Evolutionary conservation across 371 early-diverging fungal genomes (phyloP), one percentile per base, ranked within the genome.

Genomic region (Sporodiniella umbellata): DNA sequence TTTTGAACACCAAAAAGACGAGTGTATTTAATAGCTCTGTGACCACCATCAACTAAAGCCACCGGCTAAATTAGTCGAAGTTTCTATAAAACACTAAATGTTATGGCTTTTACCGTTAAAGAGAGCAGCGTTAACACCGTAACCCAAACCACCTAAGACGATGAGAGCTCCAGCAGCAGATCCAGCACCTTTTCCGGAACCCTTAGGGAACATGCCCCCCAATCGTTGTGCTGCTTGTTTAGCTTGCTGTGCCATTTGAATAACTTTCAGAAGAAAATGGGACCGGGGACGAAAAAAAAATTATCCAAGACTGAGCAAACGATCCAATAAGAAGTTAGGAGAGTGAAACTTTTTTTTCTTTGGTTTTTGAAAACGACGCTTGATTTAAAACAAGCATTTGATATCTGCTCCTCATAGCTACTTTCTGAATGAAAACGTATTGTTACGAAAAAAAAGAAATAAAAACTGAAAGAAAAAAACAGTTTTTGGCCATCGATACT

Each of bases 11-110:
- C 99, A 68, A 89, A 86, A 26, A 94, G 60, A 65, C 99, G 89
- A 54, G 96, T 95, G 68, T 96, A 99, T 58, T 95, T 92, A 54
- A 99, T 94, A 39, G 96, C 99, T 60, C 98, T 86, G 68, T 98
- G 92, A 70, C 99, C 99, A 69, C 97, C 98, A 64, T 94, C 89
- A 55, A 98, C 96, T 93, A 65, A 56, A n/a, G 10, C 5, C 15
- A n/a, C n/a, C n/a, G n/a, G n/a, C n/a, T n/a, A 25, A 1, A 39
- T 35, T 31, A 19, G 33, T 45, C 5, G 7, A 39, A 8, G 37
- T 7, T 37, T 37, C 30, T 28, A 4, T 6, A 2, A 14, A 2
- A 31, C 31, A 31, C 2, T 2, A 0, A 39, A 4, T 22, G 1
- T 7, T 21, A 21, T 17, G 8, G 3, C 18, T 4, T 40, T 17